phyloP scores from a whole-genome alignment of 106 monocot genomes.

The Dioscorea zingiberensis region DNA sequence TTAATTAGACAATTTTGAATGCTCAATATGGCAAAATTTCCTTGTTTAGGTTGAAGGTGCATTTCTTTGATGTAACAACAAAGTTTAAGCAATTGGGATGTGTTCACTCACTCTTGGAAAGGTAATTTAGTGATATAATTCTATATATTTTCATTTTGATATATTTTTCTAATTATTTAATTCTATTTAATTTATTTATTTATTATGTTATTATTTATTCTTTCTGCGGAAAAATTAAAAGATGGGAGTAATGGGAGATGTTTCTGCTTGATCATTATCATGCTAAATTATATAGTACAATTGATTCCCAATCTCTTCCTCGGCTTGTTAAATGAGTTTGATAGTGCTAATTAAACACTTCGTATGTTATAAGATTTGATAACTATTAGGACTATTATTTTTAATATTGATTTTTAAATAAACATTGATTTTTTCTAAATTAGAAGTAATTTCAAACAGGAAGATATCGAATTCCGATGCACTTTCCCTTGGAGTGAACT shows the following conservation, averaged over 20 bases:
- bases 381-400: too few relatives aligned
- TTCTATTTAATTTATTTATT: too few relatives aligned
- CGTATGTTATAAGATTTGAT: too few relatives aligned
- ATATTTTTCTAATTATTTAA: too few relatives aligned
- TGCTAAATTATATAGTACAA: slow-evolving; percentile 10
- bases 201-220: neutral
- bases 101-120: slow-evolving; percentile 16
- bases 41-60: slow-evolving; percentile 23
- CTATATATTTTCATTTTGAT: too few relatives aligned
- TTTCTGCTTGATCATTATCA: slow-evolving; percentile 19
- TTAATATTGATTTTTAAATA: neutral
- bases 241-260: slow-evolving; percentile 24
- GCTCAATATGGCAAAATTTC: too few relatives aligned
- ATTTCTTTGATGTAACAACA: slow-evolving; percentile 13
- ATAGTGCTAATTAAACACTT: too few relatives aligned
- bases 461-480: slow-evolving; percentile 20
- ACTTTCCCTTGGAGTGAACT: slow-evolving; percentile 19
- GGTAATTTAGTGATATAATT: too few relatives aligned
- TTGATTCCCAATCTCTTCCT: too few relatives aligned
- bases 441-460: slow-evolving; percentile 3
- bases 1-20: too few relatives aligned
- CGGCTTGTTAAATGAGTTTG: neutral
- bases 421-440: neutral
- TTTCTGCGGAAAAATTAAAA: slow-evolving; percentile 11
- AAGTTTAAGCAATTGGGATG: slow-evolving; percentile 25